Evolutionary conservation across 768 basidiomycete species (phyloP), one percentile per base, ranked within the genome.

Genomic region (Boletus patriciae): DNA sequence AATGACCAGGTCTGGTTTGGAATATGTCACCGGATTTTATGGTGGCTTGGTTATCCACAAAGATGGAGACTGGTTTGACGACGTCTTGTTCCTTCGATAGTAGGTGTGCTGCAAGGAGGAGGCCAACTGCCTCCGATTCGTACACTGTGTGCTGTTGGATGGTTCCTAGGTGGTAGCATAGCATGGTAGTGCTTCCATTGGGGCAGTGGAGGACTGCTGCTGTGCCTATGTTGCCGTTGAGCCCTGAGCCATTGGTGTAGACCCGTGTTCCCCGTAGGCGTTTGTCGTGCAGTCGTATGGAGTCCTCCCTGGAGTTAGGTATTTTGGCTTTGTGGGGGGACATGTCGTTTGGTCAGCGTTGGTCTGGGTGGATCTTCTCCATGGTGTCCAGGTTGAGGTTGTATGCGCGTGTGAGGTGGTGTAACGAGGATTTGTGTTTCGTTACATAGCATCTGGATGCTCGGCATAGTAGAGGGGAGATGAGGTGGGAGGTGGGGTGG

Each of bases 1-100:
- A 37, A 12, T 45, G 44, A 12, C 52, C 36, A 0, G 43, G 11
- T 27, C 27, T 45, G 1, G 34, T 27, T 6, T 13, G 15, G 18
- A 23, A 27, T 3, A 37, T 18, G 12, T 52, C 52, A 52, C 52
- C 13, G 18, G 52, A 45, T 52, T 46, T 52, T 23, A 52, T 52
- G 4, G n/a, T 36, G 2, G 52, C 52, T 6, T 52, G 52, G 25
- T 52, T 52, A 25, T 52, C 25, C 1, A 45, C 6, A 16, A 45
- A 45, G 3, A 52, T 46, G 12, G 3, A 19, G 4, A 45, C 10
- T 0, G 44, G 52, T 16, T 5, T 1, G 4, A 2, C 8, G 12
- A 3, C 10, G 2, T 23, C 21, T 10, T n/a, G 25, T 16, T 38
- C 27, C 0, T 16, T n/a, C 16, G 18, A 16, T 2, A 36, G 8